Evolutionary conservation across 148 eudicot species (phyloP).

Genomic region (Rhododendron henanense): DNA sequence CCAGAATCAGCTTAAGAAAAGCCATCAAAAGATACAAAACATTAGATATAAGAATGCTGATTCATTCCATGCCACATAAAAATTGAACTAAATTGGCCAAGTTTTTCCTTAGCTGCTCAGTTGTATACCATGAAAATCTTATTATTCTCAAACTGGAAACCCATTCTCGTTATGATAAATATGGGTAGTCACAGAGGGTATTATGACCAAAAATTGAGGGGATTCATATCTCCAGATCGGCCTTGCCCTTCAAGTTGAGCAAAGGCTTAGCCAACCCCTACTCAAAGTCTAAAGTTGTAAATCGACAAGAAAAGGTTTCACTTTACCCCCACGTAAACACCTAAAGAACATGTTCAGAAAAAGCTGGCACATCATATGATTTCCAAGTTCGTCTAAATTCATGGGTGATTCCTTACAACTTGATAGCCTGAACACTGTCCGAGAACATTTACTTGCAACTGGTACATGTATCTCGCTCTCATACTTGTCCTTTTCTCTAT

Average conservation of each 20-base stretch:
- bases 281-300: neutral
- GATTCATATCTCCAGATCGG: neutral
- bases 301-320: neutral
- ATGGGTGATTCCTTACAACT: neutral
- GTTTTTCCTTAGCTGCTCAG: constrained; percentile 1
- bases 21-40: neutral
- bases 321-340: neutral
- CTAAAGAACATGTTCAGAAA: neutral
- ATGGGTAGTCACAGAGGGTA: neutral
- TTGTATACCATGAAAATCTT: neutral
- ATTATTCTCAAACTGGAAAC: neutral
- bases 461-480: neutral
- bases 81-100: neutral
- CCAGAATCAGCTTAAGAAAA: neutral
- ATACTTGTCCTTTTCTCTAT: neutral
- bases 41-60: neutral
- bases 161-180: neutral
- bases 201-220: neutral
- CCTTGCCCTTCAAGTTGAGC: neutral
- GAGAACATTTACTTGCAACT: neutral
- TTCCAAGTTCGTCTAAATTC: neutral
- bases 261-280: neutral
- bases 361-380: neutral
- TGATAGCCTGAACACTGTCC: neutral
- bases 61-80: neutral